Evolutionary conservation across 352 stramenopile genomes (phyloP).

Genomic region (Phytophthora brassicae): DNA sequence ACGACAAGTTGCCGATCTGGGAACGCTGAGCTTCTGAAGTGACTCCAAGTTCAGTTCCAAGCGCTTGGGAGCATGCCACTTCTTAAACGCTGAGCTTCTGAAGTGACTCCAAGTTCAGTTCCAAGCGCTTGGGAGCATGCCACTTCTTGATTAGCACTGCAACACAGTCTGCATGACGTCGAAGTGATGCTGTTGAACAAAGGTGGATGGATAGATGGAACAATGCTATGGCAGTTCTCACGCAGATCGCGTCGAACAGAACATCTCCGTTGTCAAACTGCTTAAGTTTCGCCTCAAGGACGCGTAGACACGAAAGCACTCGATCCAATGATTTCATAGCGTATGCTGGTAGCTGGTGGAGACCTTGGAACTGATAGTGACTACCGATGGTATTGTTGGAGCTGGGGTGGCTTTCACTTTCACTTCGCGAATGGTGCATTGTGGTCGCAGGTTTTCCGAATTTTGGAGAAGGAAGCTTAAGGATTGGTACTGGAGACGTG

Average conservation of each 20-base stretch:
- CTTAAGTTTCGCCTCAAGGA: constrained; percentile 41
- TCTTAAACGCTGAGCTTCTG: constrained; percentile 44
- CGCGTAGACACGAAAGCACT: constrained; percentile 48
- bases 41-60: constrained; percentile 76
- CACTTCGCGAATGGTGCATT: constrained; percentile 23
- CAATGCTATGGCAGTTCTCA: constrained; percentile 62
- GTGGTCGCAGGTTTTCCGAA: neutral
- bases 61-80: constrained; percentile 53
- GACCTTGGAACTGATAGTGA: constrained; percentile 37
- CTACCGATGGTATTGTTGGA: constrained; percentile 20
- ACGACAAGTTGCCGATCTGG: constrained; percentile 17
- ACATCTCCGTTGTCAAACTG: constrained; percentile 15
- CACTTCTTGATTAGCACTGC: constrained; percentile 48
- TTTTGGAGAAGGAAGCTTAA: constrained; percentile 15
- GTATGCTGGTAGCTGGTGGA: constrained; percentile 61
- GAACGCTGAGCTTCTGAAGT: constrained; percentile 45
- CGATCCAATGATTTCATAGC: constrained; percentile 65
- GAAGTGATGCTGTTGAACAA: constrained; percentile 21
- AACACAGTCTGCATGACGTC: constrained; percentile 48
- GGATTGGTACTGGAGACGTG: constrained; percentile 14
- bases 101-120: constrained; percentile 74
- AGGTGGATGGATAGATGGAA: constrained; percentile 56
- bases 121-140: constrained; percentile 60
- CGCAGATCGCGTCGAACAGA: constrained; percentile 51
- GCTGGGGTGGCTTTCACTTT: constrained; percentile 15